Base-by-base conservation (phyloP, 1,139 yeast species). In the Maudiozyma humilis region DNA sequence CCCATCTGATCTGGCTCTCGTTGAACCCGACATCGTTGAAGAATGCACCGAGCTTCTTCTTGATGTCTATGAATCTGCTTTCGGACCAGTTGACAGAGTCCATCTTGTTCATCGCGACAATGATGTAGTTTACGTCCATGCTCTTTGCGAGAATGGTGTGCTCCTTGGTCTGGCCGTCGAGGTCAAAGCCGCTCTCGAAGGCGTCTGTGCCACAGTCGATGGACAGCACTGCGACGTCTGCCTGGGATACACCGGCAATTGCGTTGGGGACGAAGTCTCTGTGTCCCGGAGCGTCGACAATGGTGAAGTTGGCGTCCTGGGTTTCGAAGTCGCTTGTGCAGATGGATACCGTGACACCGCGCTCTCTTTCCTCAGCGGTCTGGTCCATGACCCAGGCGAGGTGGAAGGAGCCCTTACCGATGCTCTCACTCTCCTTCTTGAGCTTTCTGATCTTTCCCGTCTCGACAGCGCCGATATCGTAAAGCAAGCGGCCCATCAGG, bases 221-320 rank as follows among this genome's bases (percentile, higher is more conserved):
- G 3, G 69, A 66, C 13, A 69, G 50, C 0, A 69, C 60, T 0
- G 84, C 83, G 29, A 67, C 54, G 70, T 79, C 81, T 50, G 85
- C 88, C 62, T 89, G 96, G 12, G 95, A 75, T 0, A 95, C 93
- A 50, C 98, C 99, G 38, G 95, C 93, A 64, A 93, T 91, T 87
- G 94, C 91, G 63, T 89, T 94, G n/a, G 97, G 95, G 50, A 93
- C 94, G 65, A 88, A 93, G 73, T 91, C 96, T 62, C 82, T 76
- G 68, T 93, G 99, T 3, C 99, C 99, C 8, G 99, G 99, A 0
- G 98, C 96, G 68, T 93, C 99, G 41, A 93, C 83, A 25, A 95
- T 86, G 0, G 95, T 87, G 63, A 86, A 88, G 43, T 75, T 68
- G 1, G 82, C 74, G 1, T 61, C 64, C 0, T 62, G 55, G 0